Evolutionary conservation across 495 filamentous ascomycete genomes (phyloP).

Genomic region (Pyrenula massariospora): DNA sequence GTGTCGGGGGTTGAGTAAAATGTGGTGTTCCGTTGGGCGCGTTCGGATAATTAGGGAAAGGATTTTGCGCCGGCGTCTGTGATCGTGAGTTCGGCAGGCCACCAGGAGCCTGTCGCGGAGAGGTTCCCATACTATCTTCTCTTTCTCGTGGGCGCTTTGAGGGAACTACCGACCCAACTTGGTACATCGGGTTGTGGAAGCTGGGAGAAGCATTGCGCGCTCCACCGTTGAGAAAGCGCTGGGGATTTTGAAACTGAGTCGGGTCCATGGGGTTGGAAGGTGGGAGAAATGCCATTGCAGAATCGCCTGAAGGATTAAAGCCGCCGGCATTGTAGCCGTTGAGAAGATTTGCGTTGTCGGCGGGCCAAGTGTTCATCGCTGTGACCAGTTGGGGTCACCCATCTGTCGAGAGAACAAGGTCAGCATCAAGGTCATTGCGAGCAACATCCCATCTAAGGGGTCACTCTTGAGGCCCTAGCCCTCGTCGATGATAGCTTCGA

Average conservation of each 20-base stretch:
- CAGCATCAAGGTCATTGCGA: neutral
- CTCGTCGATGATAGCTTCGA: neutral
- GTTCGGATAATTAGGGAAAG: conserved; percentile 51
- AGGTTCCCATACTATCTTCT: conserved; percentile 63
- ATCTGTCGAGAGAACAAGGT: conserved; percentile 25
- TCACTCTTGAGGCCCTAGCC: neutral
- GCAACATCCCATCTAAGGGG: neutral
- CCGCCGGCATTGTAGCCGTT: conserved; percentile 69
- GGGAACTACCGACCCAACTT: conserved; percentile 71
- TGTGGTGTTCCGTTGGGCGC: conserved; percentile 42
- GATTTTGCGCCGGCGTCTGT: conserved; percentile 75
- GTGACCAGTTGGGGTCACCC: conserved; percentile 40
- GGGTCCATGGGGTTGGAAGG: conserved; percentile 46
- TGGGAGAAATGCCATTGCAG: conserved; percentile 40
- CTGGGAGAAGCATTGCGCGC: conserved; percentile 71
- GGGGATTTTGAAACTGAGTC: conserved; percentile 32
- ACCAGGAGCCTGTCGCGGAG: conserved; percentile 65
- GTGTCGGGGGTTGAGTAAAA: conserved; percentile 43
- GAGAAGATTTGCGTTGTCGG: conserved; percentile 56
- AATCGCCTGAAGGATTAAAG: conserved; percentile 49
- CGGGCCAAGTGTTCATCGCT: conserved; percentile 77
- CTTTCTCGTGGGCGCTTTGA: conserved; percentile 72
- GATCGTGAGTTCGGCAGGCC: conserved; percentile 74
- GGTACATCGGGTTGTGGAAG: conserved; percentile 63
- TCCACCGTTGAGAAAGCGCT: conserved; percentile 71